Percentiles rank a stretch among this genome's conserved stretches.
Evolutionary conservation across 164 flowering plant genomes (phyloP).

Genomic region (Nymphaea thermarum): DNA sequence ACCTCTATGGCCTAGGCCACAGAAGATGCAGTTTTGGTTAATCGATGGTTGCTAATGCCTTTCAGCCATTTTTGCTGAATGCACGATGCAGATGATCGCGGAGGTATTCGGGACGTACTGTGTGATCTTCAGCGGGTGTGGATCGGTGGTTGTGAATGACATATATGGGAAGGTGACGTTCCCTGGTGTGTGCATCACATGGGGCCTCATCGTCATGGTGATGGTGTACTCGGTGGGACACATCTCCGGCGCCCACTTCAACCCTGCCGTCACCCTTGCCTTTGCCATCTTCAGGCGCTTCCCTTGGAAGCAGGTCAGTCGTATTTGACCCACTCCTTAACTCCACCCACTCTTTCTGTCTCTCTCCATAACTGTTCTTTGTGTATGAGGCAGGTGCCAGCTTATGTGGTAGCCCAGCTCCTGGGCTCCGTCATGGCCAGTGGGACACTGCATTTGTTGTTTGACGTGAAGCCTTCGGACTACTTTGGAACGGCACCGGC

Average conservation of each 20-base stretch:
- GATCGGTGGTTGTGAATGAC: constrained; percentile 32
- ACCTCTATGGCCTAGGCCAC: too few relatives aligned
- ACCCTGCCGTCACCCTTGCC: constrained; percentile 54
- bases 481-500: constrained; percentile 35
- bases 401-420: constrained; percentile 28
- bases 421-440: constrained; percentile 39
- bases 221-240: constrained; percentile 53
- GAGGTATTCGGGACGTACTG: constrained; percentile 51
- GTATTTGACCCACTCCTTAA: background rate
- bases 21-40: too few relatives aligned
- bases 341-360: too few relatives aligned
- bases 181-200: constrained; percentile 40
- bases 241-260: constrained; percentile 57
- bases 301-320: constrained; percentile 44
- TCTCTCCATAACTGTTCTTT: too few relatives aligned
- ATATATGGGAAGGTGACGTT: constrained; percentile 22
- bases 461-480: constrained; percentile 19
- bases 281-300: constrained; percentile 43
- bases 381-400: constrained; percentile 20
- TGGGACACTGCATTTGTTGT: constrained; percentile 25
- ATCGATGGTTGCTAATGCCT: too few relatives aligned
- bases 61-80: too few relatives aligned
- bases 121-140: constrained; percentile 52
- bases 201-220: constrained; percentile 56
- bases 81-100: constrained; percentile 31